Percentiles rank a stretch among this genome's conserved stretches.
Conservation (phyloP, 1,284 basidiomycete species). For the Cryptococcus hybrid region DNA sequence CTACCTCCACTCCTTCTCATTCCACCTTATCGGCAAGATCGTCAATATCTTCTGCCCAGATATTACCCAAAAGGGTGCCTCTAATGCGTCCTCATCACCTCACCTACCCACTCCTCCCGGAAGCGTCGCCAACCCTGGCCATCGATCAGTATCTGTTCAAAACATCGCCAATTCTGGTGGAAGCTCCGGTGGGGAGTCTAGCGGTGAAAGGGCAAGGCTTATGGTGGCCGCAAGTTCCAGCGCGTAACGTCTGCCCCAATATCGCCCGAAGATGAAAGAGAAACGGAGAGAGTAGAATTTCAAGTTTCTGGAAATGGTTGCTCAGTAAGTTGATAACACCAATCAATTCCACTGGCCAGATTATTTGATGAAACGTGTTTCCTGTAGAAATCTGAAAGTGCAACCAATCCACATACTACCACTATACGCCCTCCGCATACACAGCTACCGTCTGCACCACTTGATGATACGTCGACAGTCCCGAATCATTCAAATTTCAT, state of each 20-base stretch:
- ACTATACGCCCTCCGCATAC: slow-evolving; percentile 22
- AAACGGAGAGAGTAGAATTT: too few relatives aligned
- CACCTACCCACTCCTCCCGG: slow-evolving; percentile 26
- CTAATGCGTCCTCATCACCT: slow-evolving; percentile 25
- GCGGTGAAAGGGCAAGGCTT: slow-evolving; percentile 14
- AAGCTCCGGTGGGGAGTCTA: not conserved
- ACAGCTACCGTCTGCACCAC: slow-evolving; percentile 23
- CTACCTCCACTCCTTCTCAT: slow-evolving; percentile 11
- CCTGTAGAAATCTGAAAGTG: not conserved
- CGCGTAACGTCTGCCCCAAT: slow-evolving; percentile 37
- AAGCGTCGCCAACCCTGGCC: not conserved
- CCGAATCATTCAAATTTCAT: slow-evolving; percentile 4
- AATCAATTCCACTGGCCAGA: too few relatives aligned
- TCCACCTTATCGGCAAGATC: slow-evolving; percentile 19
- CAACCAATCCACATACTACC: slow-evolving; percentile 18
- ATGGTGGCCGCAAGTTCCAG: slow-evolving; percentile 23
- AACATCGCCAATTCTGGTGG: slow-evolving; percentile 3
- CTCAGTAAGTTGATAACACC: too few relatives aligned
- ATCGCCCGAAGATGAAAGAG: slow-evolving; percentile 4
- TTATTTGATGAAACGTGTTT: too few relatives aligned
- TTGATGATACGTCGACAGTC: slow-evolving; percentile 11
- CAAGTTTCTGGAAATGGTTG: too few relatives aligned
- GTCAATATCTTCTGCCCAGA: slow-evolving; percentile 29
- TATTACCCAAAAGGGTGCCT: slow-evolving; percentile 29
- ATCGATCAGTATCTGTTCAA: slow-evolving; percentile 8